These are phyloP conservation scores for Rhizopogon vesiculosus DNA, from an alignment of 768 basidiomycete genomes.

Conservation along the genomic window DNA sequence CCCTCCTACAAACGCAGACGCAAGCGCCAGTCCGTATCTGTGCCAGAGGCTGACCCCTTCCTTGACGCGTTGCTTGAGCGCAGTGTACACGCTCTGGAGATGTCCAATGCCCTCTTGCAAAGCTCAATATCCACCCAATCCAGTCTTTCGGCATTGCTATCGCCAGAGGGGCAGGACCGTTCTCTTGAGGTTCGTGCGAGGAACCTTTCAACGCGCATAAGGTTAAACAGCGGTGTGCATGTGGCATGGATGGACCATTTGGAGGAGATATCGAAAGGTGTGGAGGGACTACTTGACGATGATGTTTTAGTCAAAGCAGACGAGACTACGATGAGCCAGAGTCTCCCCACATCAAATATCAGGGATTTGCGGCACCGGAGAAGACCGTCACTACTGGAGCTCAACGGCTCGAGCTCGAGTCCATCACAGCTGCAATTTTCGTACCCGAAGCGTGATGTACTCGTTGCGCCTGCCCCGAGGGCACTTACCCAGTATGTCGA, in stretches of 20 bases:
- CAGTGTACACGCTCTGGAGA: constrained; percentile 80
- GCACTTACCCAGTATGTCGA: constrained; percentile 73
- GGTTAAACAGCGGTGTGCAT: constrained; percentile 38
- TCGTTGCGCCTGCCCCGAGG: constrained; percentile 66
- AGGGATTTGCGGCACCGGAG: constrained; percentile 30
- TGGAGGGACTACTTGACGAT: constrained; percentile 52
- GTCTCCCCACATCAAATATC: constrained; percentile 37
- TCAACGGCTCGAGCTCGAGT: constrained; percentile 19
- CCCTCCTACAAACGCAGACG: constrained; percentile 17
- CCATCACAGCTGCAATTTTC: constrained; percentile 48
- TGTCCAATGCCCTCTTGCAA: constrained; percentile 77
- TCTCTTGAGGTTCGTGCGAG: constrained; percentile 44
- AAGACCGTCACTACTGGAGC: constrained; percentile 43
- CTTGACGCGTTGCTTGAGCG: constrained; percentile 77
- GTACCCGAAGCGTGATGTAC: constrained; percentile 43
- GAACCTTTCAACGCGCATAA: constrained; percentile 49
- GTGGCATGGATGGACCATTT: constrained; percentile 65
- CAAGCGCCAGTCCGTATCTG: constrained; percentile 21
- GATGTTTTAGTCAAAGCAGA: constrained; percentile 7
- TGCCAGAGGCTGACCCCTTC: constrained; percentile 40
- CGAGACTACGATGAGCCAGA: constrained; percentile 34
- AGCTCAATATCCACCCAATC: constrained; percentile 71
- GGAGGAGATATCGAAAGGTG: constrained; percentile 56
- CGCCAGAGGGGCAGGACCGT: constrained; percentile 43
- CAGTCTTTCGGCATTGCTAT: constrained; percentile 44